phyloP scores from a whole-genome alignment of 2,329 filamentous ascomycete species.

The Fusarium coicis region DNA sequence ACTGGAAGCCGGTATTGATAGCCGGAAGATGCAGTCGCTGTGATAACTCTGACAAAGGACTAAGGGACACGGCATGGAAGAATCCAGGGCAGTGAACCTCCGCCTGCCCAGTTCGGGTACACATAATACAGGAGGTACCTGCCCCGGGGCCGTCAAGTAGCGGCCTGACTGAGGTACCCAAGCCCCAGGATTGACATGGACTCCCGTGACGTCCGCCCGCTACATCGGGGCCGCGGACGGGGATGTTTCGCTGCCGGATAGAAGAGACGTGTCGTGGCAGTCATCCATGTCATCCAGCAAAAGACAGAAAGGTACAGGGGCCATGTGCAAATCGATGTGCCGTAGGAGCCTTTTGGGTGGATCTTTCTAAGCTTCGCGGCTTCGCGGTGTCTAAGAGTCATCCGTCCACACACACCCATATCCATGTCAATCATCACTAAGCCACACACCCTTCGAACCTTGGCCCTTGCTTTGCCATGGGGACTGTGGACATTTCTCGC shows the following conservation, averaged over 20 bases:
- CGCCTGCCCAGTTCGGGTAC: constrained; percentile 26
- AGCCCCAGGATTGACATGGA: constrained; percentile 28
- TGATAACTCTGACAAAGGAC: constrained; percentile 2
- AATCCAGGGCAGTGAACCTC: constrained; percentile 17
- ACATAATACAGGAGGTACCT: constrained; percentile 24
- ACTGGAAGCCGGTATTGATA: neutral
- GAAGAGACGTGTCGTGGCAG: neutral
- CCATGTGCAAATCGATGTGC: constrained; percentile 27
- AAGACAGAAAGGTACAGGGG: constrained; percentile 16
- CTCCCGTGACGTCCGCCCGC: constrained; percentile 8
- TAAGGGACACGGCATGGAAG: neutral
- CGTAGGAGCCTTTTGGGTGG: constrained; percentile 19
- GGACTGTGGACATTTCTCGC: constrained; percentile 29
- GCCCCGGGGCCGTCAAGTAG: neutral
- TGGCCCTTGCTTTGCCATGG: constrained; percentile 4
- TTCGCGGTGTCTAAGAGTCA: constrained; percentile 37
- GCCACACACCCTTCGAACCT: constrained; percentile 25
- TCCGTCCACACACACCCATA: constrained; percentile 17
- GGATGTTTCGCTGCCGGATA: constrained; percentile 9
- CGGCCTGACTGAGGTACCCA: constrained; percentile 34
- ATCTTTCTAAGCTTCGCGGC: constrained; percentile 34
- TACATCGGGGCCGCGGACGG: constrained; percentile 26
- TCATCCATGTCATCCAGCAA: neutral
- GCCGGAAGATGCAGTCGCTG: constrained; percentile 9
- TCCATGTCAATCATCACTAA: constrained; percentile 31